These are phyloP conservation scores for Takashimella tepidaria DNA, from an alignment of 1,284 basidiomycete species.

Conservation along the genomic window DNA sequence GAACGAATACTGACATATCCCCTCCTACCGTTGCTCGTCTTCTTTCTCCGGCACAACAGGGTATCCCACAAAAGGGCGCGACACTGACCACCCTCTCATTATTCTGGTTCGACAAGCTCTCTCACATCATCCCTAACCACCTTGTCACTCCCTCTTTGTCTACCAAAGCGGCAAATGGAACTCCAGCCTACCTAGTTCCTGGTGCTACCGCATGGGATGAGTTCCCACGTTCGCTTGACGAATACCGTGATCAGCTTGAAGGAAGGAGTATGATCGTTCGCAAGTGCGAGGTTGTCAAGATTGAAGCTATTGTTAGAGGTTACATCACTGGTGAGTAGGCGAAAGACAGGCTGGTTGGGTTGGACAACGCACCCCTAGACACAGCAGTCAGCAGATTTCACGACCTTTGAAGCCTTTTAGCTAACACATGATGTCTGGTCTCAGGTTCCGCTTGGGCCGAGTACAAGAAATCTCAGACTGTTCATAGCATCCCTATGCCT, in stretches of 20 bases:
- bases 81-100: constrained; percentile 83
- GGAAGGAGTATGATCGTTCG: constrained; percentile 87
- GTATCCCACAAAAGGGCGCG: constrained; percentile 88
- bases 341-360: not conserved
- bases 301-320: constrained; percentile 96
- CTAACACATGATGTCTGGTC: no score
- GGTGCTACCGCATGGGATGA: constrained; percentile 58
- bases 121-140: constrained; percentile 76
- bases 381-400: no score
- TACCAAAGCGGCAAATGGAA: constrained; percentile 7
- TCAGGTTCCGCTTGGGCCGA: constrained; percentile 94
- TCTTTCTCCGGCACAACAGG: constrained; percentile 52
- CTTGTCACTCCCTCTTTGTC: constrained; percentile 59
- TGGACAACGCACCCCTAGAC: no score
- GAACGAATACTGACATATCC: no score
- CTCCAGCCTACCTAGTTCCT: constrained; percentile 8
- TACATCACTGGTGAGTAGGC: constrained; percentile 74
- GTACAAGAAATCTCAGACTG: constrained; percentile 81
- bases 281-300: constrained; percentile 81
- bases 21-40: not conserved
- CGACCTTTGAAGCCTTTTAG: no score
- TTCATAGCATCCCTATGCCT: constrained; percentile 78
- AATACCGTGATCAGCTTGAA: constrained; percentile 60
- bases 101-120: constrained; percentile 90
- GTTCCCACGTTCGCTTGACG: constrained; percentile 61